phyloP scores from a whole-genome alignment of 1,284 basidiomycete species.

The Nidula niveotomentosa region DNA sequence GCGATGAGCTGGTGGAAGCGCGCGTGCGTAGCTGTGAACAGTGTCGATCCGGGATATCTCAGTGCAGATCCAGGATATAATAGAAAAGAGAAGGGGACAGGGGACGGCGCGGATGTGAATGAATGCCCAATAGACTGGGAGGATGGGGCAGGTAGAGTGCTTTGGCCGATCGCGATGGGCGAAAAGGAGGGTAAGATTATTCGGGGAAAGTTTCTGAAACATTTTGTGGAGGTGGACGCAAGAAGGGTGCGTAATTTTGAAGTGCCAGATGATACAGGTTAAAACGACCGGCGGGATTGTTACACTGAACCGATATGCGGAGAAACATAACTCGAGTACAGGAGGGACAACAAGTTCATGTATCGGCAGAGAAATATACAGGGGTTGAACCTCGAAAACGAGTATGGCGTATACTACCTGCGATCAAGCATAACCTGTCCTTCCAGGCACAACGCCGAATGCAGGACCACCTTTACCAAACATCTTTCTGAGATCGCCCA shows the following conservation, averaged over 20 bases:
- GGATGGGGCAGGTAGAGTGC: conserved; percentile 21
- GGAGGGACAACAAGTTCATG: too few relatives aligned
- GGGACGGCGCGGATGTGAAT: not conserved
- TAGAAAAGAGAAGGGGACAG: conserved; percentile 11
- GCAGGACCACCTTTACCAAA: conserved; percentile 39
- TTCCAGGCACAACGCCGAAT: conserved; percentile 26
- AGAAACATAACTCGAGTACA: too few relatives aligned
- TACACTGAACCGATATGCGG: too few relatives aligned
- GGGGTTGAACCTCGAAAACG: too few relatives aligned
- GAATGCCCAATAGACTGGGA: conserved; percentile 23
- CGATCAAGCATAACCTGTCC: not conserved
- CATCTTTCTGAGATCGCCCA: conserved; percentile 37
- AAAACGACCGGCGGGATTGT: too few relatives aligned
- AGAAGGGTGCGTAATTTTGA: too few relatives aligned
- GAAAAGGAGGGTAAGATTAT: conserved; percentile 17
- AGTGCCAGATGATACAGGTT: too few relatives aligned
- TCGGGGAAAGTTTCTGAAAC: conserved; percentile 24
- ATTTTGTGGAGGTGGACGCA: conserved; percentile 15
- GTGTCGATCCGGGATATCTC: conserved; percentile 31
- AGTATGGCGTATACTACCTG: too few relatives aligned
- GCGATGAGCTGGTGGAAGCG: conserved; percentile 22
- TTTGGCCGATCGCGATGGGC: conserved; percentile 24
- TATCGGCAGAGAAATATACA: too few relatives aligned
- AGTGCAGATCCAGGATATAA: conserved; percentile 24
- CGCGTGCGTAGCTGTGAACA: conserved; percentile 25